Percentiles rank a stretch among this genome's conserved stretches.
phyloP scores from a whole-genome alignment of 768 basidiomycete species.

The Mycena olivaceomarginata region DNA sequence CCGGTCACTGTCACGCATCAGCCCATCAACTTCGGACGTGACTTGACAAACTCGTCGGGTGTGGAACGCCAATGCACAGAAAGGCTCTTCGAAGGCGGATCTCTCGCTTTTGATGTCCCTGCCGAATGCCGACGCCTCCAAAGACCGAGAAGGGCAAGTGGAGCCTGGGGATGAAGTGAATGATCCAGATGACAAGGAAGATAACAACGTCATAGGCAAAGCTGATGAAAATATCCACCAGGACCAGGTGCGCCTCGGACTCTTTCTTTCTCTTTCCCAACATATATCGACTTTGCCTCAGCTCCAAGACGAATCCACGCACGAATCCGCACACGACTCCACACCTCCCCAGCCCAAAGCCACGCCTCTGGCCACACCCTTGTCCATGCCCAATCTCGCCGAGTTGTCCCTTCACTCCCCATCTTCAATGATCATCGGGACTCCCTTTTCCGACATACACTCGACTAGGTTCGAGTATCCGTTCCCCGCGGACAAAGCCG shows the following conservation, averaged over 20 bases:
- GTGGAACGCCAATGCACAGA: constrained; percentile 16
- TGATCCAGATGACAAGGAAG: constrained; percentile 39
- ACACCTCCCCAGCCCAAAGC: not conserved
- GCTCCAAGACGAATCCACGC: constrained; percentile 13
- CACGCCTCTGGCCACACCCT: constrained; percentile 8
- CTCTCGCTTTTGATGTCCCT: constrained; percentile 28
- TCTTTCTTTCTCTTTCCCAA: not conserved
- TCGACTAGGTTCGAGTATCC: constrained; percentile 44
- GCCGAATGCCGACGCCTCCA: constrained; percentile 27
- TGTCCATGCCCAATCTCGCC: constrained; percentile 41
- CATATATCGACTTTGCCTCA: not conserved
- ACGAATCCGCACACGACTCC: not conserved
- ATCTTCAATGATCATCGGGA: constrained; percentile 41
- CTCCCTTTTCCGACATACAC: constrained; percentile 39
- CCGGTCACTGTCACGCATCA: constrained; percentile 27
- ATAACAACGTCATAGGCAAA: constrained; percentile 34
- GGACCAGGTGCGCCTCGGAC: constrained; percentile 27
- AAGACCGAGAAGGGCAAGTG: constrained; percentile 30
- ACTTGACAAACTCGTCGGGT: constrained; percentile 10
- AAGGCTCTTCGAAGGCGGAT: not conserved
- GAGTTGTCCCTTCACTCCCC: constrained; percentile 41
- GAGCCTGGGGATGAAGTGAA: constrained; percentile 26
- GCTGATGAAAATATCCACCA: constrained; percentile 33
- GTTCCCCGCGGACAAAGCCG: constrained; percentile 32
- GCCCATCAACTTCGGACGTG: constrained; percentile 1